These are phyloP conservation scores for Silene conica DNA, from an alignment of 148 eudicot species.

Conservation along the genomic window DNA sequence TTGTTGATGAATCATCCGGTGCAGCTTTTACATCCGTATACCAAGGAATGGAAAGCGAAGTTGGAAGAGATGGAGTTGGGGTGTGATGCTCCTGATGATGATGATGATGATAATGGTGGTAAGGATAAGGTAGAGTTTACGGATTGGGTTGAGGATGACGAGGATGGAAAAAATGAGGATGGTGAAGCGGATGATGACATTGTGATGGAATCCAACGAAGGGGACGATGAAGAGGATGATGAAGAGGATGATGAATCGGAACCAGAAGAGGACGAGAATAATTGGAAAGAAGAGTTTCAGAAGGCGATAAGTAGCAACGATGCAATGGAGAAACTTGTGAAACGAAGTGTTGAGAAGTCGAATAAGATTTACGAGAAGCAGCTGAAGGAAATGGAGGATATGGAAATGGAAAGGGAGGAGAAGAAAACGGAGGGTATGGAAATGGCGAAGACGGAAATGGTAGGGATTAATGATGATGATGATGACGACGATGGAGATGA, in stretches of 20 bases:
- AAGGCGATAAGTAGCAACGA: slow-evolving; percentile 68
- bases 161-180: slow-evolving; percentile 28
- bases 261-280: slow-evolving; percentile 52
- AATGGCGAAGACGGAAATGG: background rate
- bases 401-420: slow-evolving; percentile 34
- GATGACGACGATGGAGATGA: slow-evolving; percentile 21
- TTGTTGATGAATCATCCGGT: slow-evolving; percentile 78
- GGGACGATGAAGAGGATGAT: background rate
- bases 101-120: slow-evolving; percentile 46
- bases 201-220: slow-evolving; percentile 38
- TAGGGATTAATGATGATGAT: background rate
- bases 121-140: slow-evolving; percentile 34
- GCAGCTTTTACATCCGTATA: slow-evolving; percentile 78
- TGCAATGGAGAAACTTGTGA: slow-evolving; percentile 72
- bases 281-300: slow-evolving; percentile 78
- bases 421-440: slow-evolving; percentile 11
- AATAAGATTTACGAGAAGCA: slow-evolving; percentile 46
- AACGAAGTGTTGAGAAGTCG: slow-evolving; percentile 38
- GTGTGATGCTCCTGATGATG: slow-evolving; percentile 93
- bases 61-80: slow-evolving; percentile 97
- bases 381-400: slow-evolving; percentile 33
- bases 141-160: slow-evolving; percentile 82
- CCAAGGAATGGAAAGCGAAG: slow-evolving; percentile 92
- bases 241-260: slow-evolving; percentile 26
- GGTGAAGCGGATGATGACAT: slow-evolving; percentile 32